Evolutionary conservation across 192 early-diverging fungal species (phyloP), one percentile per base, ranked within the genome.

Genomic region (Gonapodya prolifera): DNA sequence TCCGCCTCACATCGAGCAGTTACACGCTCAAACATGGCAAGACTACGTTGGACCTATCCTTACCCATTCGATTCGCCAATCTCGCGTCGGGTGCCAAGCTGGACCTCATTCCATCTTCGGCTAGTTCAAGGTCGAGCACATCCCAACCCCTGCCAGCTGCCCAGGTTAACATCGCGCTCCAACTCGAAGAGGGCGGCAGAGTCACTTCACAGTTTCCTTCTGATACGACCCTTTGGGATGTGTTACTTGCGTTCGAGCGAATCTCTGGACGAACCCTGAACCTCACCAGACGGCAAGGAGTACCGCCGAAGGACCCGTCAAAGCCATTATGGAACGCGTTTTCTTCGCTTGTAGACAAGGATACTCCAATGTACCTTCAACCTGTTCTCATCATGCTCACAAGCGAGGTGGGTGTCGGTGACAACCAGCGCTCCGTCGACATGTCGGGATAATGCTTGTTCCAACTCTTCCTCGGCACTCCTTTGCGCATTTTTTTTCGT

Each of bases 21-120:
- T 61, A 61, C 45, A 8, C 2, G 30, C 34, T 36, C 35, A 83
- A 81, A 33, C 75, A 81, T 35, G 89, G 90, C 36, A 87, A 86
- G 77, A 89, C 86, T 61, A 78, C 80, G 23, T 84, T 96, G 33
- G 90, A 94, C 82, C 85, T 92, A 29, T 87, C 93, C 1, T 83
- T 93, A 8, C 85, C 90, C 0, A 84, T 95, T 23, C 89, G 94
- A 34, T 92, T 94, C 83, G 92, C 92, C 34, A 94, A 94, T 79
- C 82, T 96, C 34, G 90, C 93, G 1, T 83, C 90, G 0, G 92
- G 92, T 17, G 94, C 93, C 70, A 94, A 90, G 77, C 86, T 96
- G 2, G 84, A 83, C 34, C 83, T 96, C 23, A 79, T 83, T 73
- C 69, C 69, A 23, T 16, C 8, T 16, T 23, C 45, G 45, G 45